Conservation (phyloP, 1,139 yeast genomes). For the Yamadazyma triangularis region DNA sequence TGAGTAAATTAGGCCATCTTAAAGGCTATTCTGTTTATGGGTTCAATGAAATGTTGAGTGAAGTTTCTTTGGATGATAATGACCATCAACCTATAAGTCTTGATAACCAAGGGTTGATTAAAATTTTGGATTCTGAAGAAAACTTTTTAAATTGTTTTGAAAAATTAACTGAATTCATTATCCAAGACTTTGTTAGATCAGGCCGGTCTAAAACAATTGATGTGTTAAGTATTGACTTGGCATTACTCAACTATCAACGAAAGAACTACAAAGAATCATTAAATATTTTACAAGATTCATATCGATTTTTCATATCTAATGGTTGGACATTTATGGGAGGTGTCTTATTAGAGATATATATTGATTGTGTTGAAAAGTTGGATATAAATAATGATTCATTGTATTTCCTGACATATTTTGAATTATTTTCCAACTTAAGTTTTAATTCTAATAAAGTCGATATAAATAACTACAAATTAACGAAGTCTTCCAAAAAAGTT, state of each 20-base stretch:
- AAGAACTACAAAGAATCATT: constrained; percentile 59
- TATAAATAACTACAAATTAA: constrained; percentile 25
- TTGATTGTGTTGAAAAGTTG: constrained; percentile 60
- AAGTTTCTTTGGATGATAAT: constrained; percentile 2
- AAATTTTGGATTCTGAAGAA: constrained; percentile 15
- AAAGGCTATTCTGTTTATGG: constrained; percentile 31
- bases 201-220: constrained; percentile 63
- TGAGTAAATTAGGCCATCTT: constrained; percentile 31
- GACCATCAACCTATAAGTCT: background rate
- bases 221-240: constrained; percentile 76
- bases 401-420: constrained; percentile 29
- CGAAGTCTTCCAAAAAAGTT: constrained; percentile 19
- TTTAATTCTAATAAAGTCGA: constrained; percentile 17
- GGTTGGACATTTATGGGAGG: constrained; percentile 79
- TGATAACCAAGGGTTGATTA: constrained; percentile 8
- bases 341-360: constrained; percentile 57
- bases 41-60: constrained; percentile 13
- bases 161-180: constrained; percentile 37
- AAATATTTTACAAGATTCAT: constrained; percentile 60
- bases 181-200: constrained; percentile 44
- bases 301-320: constrained; percentile 57
- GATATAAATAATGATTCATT: constrained; percentile 17
- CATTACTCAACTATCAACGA: constrained; percentile 59
- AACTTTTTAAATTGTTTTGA: constrained; percentile 23
- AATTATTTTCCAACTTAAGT: constrained; percentile 29